phyloP scores from a whole-genome alignment of 2,329 filamentous ascomycete genomes.

The Byssochlamys sp. region DNA sequence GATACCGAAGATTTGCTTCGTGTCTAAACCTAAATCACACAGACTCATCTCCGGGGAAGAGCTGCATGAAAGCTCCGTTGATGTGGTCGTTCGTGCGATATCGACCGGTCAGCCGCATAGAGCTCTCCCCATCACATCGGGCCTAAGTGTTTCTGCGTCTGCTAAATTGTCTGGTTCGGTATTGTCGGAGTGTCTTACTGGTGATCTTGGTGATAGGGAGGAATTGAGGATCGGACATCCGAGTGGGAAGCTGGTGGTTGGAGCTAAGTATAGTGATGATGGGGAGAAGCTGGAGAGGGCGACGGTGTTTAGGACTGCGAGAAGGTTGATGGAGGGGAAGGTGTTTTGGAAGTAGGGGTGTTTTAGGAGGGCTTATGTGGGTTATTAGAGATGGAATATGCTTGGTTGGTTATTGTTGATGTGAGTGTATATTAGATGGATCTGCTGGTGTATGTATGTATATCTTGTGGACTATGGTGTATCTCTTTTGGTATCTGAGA shows the following conservation, averaged over 20 bases:
- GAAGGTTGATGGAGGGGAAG: conserved; percentile 39
- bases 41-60: conserved; percentile 29
- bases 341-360: conserved; percentile 29
- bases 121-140: conserved; percentile 48
- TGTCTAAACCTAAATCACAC: conserved; percentile 35
- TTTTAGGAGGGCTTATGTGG: too few relatives aligned
- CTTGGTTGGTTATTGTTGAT: too few relatives aligned
- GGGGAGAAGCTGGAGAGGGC: conserved; percentile 26
- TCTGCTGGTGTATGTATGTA: too few relatives aligned
- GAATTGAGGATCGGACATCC: conserved; percentile 38
- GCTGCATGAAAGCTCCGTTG: conserved; percentile 17
- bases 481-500: too few relatives aligned
- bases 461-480: too few relatives aligned
- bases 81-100: conserved; percentile 41
- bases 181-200: conserved; percentile 21
- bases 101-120: conserved; percentile 50
- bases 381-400: too few relatives aligned
- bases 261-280: conserved; percentile 28
- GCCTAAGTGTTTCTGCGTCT: conserved; percentile 42
- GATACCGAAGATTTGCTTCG: conserved; percentile 55
- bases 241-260: conserved; percentile 38
- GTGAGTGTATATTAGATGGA: too few relatives aligned
- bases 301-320: conserved; percentile 41
- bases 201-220: conserved; percentile 15
- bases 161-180: conserved; percentile 37